Conservation (phyloP, 2,329 filamentous ascomycete genomes). For the Penicillium glabrum region DNA sequence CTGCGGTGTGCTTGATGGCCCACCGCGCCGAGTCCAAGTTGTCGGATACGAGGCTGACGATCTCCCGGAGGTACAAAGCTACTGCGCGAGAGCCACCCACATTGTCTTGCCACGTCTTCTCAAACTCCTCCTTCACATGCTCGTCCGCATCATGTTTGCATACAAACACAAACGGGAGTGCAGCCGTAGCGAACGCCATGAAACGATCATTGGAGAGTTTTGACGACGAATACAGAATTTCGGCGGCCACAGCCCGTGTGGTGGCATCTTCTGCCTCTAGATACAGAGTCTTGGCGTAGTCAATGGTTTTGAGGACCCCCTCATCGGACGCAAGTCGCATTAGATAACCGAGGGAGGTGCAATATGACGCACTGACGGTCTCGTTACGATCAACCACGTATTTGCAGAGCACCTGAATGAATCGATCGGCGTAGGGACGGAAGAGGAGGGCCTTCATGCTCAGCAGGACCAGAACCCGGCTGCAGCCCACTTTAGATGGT, state of each 20-base stretch:
- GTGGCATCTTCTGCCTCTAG: slow-evolving; percentile 77
- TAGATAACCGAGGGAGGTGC: slow-evolving; percentile 81
- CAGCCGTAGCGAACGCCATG: slow-evolving; percentile 68
- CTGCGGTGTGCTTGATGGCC: slow-evolving; percentile 85
- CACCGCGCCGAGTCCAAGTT: slow-evolving; percentile 80
- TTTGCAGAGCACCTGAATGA: slow-evolving; percentile 76
- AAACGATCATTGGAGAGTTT: slow-evolving; percentile 90
- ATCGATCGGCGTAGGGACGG: slow-evolving; percentile 69
- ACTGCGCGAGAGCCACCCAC: slow-evolving; percentile 82
- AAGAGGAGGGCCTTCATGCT: slow-evolving; percentile 76
- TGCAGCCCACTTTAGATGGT: slow-evolving; percentile 90
- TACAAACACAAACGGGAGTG: slow-evolving; percentile 86
- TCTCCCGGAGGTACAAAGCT: slow-evolving; percentile 80
- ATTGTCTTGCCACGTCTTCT: slow-evolving; percentile 85
- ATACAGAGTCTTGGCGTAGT: slow-evolving; percentile 68
- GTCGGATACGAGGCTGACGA: slow-evolving; percentile 65
- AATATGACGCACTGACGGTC: slow-evolving; percentile 87
- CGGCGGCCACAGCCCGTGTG: slow-evolving; percentile 72
- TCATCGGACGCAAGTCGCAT: slow-evolving; percentile 64
- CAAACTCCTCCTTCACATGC: slow-evolving; percentile 75
- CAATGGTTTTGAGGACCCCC: slow-evolving; percentile 55
- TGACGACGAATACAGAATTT: slow-evolving; percentile 78
- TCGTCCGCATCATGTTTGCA: slow-evolving; percentile 82
- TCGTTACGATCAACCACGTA: slow-evolving; percentile 89
- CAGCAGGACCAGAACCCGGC: slow-evolving; percentile 78